Conservation (phyloP, 1,284 basidiomycete genomes). For the Sanguinoderma infundibulare region DNA sequence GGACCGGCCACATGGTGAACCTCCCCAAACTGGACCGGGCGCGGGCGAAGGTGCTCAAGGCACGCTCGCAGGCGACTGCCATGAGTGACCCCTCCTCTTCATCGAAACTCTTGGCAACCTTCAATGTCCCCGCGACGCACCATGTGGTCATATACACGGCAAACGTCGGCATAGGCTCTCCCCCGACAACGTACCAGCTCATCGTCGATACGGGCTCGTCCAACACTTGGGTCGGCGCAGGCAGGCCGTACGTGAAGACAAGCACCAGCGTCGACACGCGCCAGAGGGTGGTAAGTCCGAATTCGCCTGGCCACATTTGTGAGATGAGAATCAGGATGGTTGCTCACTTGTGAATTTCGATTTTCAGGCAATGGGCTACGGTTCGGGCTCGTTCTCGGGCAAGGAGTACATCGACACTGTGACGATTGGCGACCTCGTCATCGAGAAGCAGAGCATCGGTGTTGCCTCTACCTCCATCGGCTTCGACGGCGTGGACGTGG, state of each 20-base stretch:
- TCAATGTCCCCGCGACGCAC: slow-evolving; percentile 31
- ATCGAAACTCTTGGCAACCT: slow-evolving; percentile 28
- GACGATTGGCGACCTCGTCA: slow-evolving; percentile 35
- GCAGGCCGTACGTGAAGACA: slow-evolving; percentile 45
- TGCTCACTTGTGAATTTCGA: background rate
- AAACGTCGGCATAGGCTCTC: slow-evolving; percentile 30
- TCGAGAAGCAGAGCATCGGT: slow-evolving; percentile 45
- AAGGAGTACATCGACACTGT: slow-evolving; percentile 49
- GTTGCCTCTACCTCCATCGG: slow-evolving; percentile 46
- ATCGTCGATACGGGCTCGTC: slow-evolving; percentile 44
- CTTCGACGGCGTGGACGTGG: slow-evolving; percentile 42
- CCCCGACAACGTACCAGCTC: slow-evolving; percentile 30
- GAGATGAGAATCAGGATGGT: background rate
- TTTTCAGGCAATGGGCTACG: slow-evolving; percentile 27
- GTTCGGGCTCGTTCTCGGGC: slow-evolving; percentile 8
- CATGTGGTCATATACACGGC: slow-evolving; percentile 30
- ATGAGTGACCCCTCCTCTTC: background rate
- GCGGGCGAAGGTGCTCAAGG: slow-evolving; percentile 29
- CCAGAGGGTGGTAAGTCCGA: slow-evolving; percentile 21
- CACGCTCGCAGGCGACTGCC: slow-evolving; percentile 11
- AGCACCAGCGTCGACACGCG: slow-evolving; percentile 43
- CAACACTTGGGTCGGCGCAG: slow-evolving; percentile 69
- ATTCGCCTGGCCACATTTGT: slow-evolving; percentile 2
- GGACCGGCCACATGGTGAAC: slow-evolving; percentile 19
- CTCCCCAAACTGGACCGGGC: slow-evolving; percentile 31